Base-by-base conservation (phyloP, 176 grass and related monocot species). In the Oryza brachyantha region DNA sequence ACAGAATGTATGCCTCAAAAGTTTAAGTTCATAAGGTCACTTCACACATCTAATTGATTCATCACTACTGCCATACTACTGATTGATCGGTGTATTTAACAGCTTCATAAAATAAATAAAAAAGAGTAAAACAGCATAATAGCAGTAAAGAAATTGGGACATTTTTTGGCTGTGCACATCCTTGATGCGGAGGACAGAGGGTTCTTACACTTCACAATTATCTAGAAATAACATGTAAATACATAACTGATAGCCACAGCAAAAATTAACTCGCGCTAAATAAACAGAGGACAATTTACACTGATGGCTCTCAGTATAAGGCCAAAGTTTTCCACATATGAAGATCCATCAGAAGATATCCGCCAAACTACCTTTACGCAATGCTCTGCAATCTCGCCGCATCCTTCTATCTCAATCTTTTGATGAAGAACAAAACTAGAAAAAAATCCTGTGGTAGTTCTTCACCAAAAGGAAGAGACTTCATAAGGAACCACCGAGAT, bases 11-110 rank as follows among this genome's bases (percentile, higher is more conserved):
- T 84, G 81, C 72, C 87, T 77, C 70, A 84, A 81, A 54, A 16
- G 1, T 59, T 59, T 72, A 16, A 81, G 72, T 14, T 81, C 81
- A 81, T 81, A 43, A 77, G 65, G 40, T 32, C 17, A 13, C 60
- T 72, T 89, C 34, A 3, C 22, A 48, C 82, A 81, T 85, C 64
- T 77, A 85, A 89, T 84, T 89, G 65, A 72, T 89, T 84, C 57
- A 84, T 81, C 77, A 80, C 43, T 29, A 77, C 62, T 84, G 77
- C 81, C 69, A 74, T n/a, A n/a, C n/a, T n/a, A n/a, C n/a, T n/a
- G n/a, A n/a, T 5, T 19, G 21, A 16, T 29, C 2, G 29, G 8
- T 45, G 4, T 16, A 45, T 16, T 16, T 12, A 45, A 22, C 7
- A 57, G 7, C 8, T 8, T 9, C 0, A 57, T 10, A 54, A 57